Evolutionary conservation across 345 rosid genomes (phyloP).

Genomic region (Psidium friedrichsthalianum): DNA sequence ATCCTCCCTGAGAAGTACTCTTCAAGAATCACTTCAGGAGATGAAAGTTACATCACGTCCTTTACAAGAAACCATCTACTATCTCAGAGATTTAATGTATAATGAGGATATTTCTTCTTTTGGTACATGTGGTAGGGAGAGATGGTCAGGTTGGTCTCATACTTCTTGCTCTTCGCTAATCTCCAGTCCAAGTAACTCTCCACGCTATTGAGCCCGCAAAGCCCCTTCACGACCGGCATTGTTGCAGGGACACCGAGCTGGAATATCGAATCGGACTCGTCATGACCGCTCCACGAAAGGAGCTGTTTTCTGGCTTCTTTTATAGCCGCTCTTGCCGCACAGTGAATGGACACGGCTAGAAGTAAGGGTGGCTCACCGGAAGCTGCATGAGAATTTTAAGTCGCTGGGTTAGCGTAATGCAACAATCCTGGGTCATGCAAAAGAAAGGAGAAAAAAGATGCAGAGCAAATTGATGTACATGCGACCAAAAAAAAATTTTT

Average conservation of each 20-base stretch:
- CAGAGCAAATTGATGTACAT: not conserved
- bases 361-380: constrained; percentile 90
- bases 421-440: not conserved
- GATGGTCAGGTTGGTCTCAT: not conserved
- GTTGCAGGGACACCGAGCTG: constrained; percentile 72
- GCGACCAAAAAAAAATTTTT: not conserved
- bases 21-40: not conserved
- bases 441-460: no score
- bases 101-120: not conserved
- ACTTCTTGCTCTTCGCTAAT: constrained; percentile 2
- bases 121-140: not conserved
- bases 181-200: constrained; percentile 47
- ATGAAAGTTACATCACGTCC: not conserved
- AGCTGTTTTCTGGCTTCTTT: constrained; percentile 60
- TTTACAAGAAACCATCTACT: not conserved
- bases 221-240: constrained; percentile 68
- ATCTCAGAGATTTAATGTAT: not conserved
- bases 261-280: constrained; percentile 14
- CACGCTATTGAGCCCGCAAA: constrained; percentile 53
- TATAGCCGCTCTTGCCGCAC: constrained; percentile 75
- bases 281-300: constrained; percentile 27
- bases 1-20: not conserved
- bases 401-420: not conserved
- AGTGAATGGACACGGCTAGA: constrained; percentile 75
- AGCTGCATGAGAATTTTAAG: constrained; percentile 29